phyloP scores from a whole-genome alignment of 1,284 basidiomycete species.

The Albatrellus sp. region DNA sequence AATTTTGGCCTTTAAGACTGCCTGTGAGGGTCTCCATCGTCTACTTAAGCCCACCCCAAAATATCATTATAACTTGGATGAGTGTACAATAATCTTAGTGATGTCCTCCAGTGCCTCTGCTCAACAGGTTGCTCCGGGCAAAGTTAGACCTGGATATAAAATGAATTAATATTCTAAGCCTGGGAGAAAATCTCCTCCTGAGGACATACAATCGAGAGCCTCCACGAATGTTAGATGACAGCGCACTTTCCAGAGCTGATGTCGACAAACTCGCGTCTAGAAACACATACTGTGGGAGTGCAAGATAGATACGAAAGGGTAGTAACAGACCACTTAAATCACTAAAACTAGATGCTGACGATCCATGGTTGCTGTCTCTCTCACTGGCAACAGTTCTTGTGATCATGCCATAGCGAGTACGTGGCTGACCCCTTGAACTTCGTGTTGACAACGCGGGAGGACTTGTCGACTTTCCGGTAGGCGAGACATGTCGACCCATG shows the following conservation, averaged over 20 bases:
- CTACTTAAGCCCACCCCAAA: too few relatives aligned
- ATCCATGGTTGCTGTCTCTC: constrained; percentile 51
- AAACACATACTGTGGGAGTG: constrained; percentile 1
- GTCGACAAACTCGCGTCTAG: constrained; percentile 59
- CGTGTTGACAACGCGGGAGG: constrained; percentile 44
- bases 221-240: constrained; percentile 50
- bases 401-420: constrained; percentile 23
- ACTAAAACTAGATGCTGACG: constrained; percentile 69
- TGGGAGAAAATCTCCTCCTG: neutral
- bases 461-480: constrained; percentile 44
- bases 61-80: too few relatives aligned
- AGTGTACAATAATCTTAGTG: neutral
- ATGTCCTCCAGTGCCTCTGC: constrained; percentile 1
- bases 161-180: neutral
- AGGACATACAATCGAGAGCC: constrained; percentile 42
- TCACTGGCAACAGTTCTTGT: constrained; percentile 28
- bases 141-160: constrained; percentile 5
- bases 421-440: constrained; percentile 34
- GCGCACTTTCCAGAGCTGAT: constrained; percentile 64
- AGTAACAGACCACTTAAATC: constrained; percentile 59
- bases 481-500: constrained; percentile 35
- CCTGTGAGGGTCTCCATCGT: too few relatives aligned
- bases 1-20: too few relatives aligned
- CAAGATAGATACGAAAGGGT: neutral
- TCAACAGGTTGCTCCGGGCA: constrained; percentile 6